Conservation (phyloP, 768 basidiomycete species). For the Lyophyllum atratum region DNA sequence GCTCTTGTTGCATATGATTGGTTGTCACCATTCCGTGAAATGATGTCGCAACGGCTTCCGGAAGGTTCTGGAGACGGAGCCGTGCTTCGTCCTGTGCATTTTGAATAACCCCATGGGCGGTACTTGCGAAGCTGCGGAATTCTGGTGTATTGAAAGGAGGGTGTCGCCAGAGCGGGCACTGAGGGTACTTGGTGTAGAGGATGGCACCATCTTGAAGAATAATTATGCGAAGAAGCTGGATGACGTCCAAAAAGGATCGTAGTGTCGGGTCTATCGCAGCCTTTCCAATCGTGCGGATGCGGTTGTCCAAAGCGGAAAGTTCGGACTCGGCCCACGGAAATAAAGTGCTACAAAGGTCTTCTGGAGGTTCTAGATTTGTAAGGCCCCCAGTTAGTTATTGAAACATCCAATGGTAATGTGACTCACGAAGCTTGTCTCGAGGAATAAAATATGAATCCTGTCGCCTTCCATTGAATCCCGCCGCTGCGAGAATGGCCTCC, state of each 20-base stretch:
- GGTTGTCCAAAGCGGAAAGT: neutral
- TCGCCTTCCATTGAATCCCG: no score
- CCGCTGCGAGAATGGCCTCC: no score
- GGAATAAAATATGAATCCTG: no score
- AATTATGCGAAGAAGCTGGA: neutral
- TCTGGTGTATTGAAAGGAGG: neutral
- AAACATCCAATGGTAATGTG: neutral
- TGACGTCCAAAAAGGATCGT: neutral
- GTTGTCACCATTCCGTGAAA: slow-evolving; percentile 11
- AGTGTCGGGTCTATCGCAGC: no score
- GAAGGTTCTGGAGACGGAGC: slow-evolving; percentile 19
- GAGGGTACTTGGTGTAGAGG: neutral
- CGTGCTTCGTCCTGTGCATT: neutral
- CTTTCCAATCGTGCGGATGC: neutral
- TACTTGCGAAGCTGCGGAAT: neutral
- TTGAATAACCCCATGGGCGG: neutral
- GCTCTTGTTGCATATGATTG: slow-evolving; percentile 2
- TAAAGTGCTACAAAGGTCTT: neutral
- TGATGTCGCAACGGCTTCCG: slow-evolving; percentile 22
- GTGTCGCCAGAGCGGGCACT: neutral
- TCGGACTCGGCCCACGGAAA: neutral
- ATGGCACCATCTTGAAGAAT: slow-evolving; percentile 2
- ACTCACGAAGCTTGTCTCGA: no score
- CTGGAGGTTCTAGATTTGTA: neutral
- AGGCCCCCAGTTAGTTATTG: neutral